Base-by-base conservation (phyloP, 2,329 filamentous ascomycete species). In the Aspergillus glaucus region DNA sequence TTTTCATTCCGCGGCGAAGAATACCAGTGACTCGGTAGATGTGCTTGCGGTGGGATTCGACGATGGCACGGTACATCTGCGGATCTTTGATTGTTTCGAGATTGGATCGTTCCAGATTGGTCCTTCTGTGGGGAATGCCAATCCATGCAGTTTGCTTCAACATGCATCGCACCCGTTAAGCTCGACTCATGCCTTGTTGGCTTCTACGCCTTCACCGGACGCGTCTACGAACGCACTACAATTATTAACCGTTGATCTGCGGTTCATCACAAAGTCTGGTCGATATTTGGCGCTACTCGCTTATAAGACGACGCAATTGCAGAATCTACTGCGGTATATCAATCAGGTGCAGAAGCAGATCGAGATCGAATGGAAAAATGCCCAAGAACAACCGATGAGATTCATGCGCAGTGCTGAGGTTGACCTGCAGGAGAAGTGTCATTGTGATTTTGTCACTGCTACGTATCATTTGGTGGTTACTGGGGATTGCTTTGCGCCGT, bases 401-500 rank as follows among this genome's bases (percentile, higher is more conserved):
- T 95, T 94, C 64, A 77, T 95, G 50, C 78, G 79, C 22, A 87
- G 84, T 58, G 79, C 95, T 28, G 83, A 87, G 54, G 86, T 88
- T 54, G 87, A 89, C 32, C 75, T 95, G 14, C 75, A 80, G 44
- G 81, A 86, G 47, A 81, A 84, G 40, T 75, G 75, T 9, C 76
- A 79, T 51, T 84, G 85, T 55, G 70, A 74, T 58, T 83, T 95
- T 44, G 80, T 87, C 0, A 81, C 88, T 42, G 88, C 87, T 3
- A 70, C 95, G 7, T 95, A 88, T 63, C 90, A 95, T 61, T 79
- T 92, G 0, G 86, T 89, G 4, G 82, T 89, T 26, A 95, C 90
- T 0, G 91, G 91, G 0, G 82, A 93, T 61, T 89, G 87, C 22
- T 82, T 86, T 46, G 79, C 81, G 8, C 79, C 82, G 17, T 75